Evolutionary conservation across 768 basidiomycete species (phyloP).

Genomic region (Boletus barrowsii): DNA sequence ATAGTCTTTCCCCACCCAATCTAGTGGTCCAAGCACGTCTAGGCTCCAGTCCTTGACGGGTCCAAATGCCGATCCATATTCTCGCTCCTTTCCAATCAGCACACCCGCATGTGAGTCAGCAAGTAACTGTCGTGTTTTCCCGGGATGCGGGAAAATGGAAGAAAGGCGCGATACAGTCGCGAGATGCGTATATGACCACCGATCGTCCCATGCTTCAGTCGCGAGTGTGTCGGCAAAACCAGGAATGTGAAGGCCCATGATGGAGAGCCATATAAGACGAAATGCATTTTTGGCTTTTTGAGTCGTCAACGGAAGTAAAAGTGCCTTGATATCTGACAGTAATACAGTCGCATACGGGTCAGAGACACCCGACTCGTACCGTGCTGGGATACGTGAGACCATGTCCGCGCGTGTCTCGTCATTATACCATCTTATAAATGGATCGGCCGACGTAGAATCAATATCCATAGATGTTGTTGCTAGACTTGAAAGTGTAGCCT

Average conservation of each 20-base stretch:
- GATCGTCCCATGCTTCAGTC: constrained; percentile 56
- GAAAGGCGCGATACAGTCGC: constrained; percentile 43
- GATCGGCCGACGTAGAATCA: constrained; percentile 45
- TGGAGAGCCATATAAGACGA: constrained; percentile 66
- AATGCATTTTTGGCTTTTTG: constrained; percentile 50
- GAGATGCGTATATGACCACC: constrained; percentile 57
- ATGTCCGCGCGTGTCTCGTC: constrained; percentile 53
- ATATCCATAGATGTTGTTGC: constrained; percentile 15
- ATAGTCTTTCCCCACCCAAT: constrained; percentile 35
- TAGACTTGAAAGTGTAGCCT: constrained; percentile 12
- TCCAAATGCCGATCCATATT: constrained; percentile 60
- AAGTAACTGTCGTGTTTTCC: constrained; percentile 31
- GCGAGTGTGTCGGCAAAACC: constrained; percentile 50
- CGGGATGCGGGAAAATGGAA: constrained; percentile 49
- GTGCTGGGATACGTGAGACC: constrained; percentile 44
- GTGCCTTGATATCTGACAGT: constrained; percentile 65
- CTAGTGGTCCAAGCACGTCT: constrained; percentile 54
- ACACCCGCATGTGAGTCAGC: constrained; percentile 65
- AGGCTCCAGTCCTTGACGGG: constrained; percentile 66
- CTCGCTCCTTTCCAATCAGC: constrained; percentile 62
- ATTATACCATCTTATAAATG: constrained; percentile 63
- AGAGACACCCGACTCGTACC: constrained; percentile 46
- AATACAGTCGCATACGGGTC: constrained; percentile 76
- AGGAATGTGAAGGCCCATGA: constrained; percentile 70
- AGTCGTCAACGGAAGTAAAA: constrained; percentile 49